phyloP scores from a whole-genome alignment of 2,329 filamentous ascomycete species.

The Alternaria sp. region DNA sequence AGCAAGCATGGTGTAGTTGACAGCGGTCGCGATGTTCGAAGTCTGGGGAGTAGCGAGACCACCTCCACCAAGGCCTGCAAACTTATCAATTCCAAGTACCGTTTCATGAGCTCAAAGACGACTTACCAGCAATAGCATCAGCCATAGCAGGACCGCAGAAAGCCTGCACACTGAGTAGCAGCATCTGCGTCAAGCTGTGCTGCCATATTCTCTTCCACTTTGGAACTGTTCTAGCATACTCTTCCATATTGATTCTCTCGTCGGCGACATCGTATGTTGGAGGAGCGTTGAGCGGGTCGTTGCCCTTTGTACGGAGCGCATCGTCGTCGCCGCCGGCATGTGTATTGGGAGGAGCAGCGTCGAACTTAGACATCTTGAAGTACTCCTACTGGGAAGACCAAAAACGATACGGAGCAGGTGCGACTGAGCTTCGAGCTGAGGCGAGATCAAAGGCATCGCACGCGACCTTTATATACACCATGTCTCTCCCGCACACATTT shows the following conservation, averaged over 20 bases:
- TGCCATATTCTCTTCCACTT: constrained; percentile 55
- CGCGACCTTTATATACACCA: constrained; percentile 23
- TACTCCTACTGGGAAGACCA: not conserved
- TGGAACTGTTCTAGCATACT: constrained; percentile 41
- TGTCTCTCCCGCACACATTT: not conserved
- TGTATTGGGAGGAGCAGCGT: constrained; percentile 42
- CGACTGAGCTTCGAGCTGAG: constrained; percentile 10
- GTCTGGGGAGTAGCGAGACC: constrained; percentile 55
- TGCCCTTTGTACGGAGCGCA: constrained; percentile 36
- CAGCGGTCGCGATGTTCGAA: constrained; percentile 50
- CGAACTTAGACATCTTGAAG: constrained; percentile 37
- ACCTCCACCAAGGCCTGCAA: constrained; percentile 46
- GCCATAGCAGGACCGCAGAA: constrained; percentile 47
- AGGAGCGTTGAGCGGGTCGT: constrained; percentile 30
- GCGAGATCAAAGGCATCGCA: not conserved
- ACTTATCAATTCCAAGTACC: not conserved
- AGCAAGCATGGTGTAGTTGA: constrained; percentile 39
- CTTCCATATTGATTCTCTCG: constrained; percentile 49
- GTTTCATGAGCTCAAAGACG: not conserved
- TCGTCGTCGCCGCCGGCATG: constrained; percentile 40
- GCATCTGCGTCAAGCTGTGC: constrained; percentile 59
- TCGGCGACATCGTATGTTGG: constrained; percentile 24
- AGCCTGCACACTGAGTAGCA: constrained; percentile 56
- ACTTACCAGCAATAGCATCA: constrained; percentile 38
- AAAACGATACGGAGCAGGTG: not conserved